Conservation (phyloP, 1,284 basidiomycete species). For the Moniliophthora roreri region DNA sequence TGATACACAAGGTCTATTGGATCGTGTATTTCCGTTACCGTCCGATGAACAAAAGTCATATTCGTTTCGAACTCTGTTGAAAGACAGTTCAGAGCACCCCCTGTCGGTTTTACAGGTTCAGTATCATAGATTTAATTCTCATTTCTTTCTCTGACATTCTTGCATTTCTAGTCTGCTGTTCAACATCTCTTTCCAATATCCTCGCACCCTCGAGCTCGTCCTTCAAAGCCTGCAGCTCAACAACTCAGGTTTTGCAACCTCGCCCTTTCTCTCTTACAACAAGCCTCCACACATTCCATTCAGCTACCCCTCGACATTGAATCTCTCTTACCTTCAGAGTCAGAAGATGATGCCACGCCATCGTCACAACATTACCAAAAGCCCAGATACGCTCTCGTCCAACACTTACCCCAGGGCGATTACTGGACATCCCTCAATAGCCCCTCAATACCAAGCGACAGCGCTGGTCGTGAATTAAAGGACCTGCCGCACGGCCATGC, state of each 20-base stretch:
- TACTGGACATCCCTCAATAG: slow-evolving; percentile 72
- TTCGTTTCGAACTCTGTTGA: slow-evolving; percentile 65
- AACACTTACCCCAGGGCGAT: slow-evolving; percentile 70
- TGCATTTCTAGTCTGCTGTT: slow-evolving; percentile 51
- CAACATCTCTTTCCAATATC: slow-evolving; percentile 66
- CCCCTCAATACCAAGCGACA: slow-evolving; percentile 36
- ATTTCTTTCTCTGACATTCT: slow-evolving; percentile 7
- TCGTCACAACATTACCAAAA: slow-evolving; percentile 20
- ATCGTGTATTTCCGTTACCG: slow-evolving; percentile 68
- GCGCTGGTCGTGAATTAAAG: slow-evolving; percentile 42
- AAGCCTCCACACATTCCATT: slow-evolving; percentile 54
- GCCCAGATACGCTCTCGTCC: slow-evolving; percentile 69
- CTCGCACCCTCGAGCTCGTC: slow-evolving; percentile 58
- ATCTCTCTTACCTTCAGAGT: slow-evolving; percentile 37
- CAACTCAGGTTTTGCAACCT: slow-evolving; percentile 74
- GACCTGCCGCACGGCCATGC: slow-evolving; percentile 62
- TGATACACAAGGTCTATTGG: slow-evolving; percentile 74
- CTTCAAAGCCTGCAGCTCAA: slow-evolving; percentile 60
- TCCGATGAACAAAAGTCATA: slow-evolving; percentile 36
- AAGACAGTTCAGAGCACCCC: slow-evolving; percentile 50
- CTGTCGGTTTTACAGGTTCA: slow-evolving; percentile 50
- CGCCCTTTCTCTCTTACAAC: slow-evolving; percentile 67
- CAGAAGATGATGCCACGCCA: slow-evolving; percentile 23
- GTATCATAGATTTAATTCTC: slow-evolving; percentile 23
- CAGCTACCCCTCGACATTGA: slow-evolving; percentile 45